Conservation (phyloP, 345 rosid genomes). For the Leavenworthia alabamica region DNA sequence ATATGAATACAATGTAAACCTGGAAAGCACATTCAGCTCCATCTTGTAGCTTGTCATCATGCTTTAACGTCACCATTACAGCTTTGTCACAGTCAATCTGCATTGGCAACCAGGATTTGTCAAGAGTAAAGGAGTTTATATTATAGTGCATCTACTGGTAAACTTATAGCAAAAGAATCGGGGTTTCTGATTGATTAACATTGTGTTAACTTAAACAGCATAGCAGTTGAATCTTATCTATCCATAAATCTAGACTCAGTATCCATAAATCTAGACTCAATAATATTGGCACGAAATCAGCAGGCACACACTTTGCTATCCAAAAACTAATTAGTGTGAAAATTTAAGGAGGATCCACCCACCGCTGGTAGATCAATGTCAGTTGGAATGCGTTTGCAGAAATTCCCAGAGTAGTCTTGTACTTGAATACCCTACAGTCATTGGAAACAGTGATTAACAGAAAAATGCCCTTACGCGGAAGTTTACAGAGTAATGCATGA, state of each 20-base stretch:
- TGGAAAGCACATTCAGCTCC: conserved; percentile 94
- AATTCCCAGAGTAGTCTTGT: conserved; percentile 87
- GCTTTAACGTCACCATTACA: conserved; percentile 88
- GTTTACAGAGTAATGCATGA: not conserved
- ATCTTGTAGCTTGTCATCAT: conserved; percentile 95
- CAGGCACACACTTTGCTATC: not conserved
- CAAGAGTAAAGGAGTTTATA: conserved; percentile 11
- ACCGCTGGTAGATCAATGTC: conserved; percentile 30
- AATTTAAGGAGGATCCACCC: conserved; percentile 15
- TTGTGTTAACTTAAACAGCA: not conserved
- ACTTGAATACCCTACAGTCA: conserved; percentile 87
- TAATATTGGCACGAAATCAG: not conserved
- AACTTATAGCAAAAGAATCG: not conserved
- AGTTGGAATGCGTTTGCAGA: conserved; percentile 68
- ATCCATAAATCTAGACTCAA: not conserved
- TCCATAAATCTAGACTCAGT: not conserved
- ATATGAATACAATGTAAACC: conserved; percentile 42
- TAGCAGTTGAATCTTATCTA: not conserved
- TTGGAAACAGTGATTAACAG: not conserved
- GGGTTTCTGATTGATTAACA: not conserved
- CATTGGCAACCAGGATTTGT: conserved; percentile 42
- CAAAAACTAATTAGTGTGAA: conserved; percentile 1
- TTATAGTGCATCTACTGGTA: not conserved
- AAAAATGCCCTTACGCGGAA: conserved; percentile 14
- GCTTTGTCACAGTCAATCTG: conserved; percentile 97